These are phyloP conservation scores for Penicillium verrucosum DNA, from an alignment of 2,329 filamentous ascomycete species.

Conservation along the genomic window DNA sequence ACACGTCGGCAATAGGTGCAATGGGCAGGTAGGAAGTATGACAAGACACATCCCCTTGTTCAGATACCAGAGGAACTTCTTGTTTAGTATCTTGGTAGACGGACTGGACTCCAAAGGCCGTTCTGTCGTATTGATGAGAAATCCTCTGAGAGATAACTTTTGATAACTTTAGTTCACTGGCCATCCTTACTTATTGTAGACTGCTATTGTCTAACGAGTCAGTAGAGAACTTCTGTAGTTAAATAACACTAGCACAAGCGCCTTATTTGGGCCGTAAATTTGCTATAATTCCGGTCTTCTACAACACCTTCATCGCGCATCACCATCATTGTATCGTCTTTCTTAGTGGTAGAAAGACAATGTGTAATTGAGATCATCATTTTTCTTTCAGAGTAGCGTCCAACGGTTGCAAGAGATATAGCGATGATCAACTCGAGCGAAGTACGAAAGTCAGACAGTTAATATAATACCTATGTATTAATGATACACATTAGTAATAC, in stretches of 20 bases:
- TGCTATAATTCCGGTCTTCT: background rate
- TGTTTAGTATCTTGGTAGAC: background rate
- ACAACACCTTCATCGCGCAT: background rate
- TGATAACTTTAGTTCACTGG: too few species aligned
- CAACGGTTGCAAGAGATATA: background rate
- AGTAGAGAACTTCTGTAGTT: background rate
- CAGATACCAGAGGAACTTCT: background rate
- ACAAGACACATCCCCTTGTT: background rate
- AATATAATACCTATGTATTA: background rate
- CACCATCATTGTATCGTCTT: background rate
- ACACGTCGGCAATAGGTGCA: background rate
- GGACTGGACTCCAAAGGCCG: background rate
- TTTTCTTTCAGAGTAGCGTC: background rate
- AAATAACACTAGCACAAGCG: background rate
- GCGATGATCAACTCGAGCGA: background rate
- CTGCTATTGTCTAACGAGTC: background rate
- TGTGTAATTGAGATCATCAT: background rate
- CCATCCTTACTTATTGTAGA: background rate
- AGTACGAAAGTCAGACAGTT: background rate
- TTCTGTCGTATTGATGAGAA: background rate
- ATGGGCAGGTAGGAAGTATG: background rate
- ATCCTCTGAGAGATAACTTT: too few species aligned
- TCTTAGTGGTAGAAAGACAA: background rate
- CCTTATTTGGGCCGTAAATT: background rate
- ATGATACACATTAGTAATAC: background rate